Conservation (phyloP, 345 rosid species). For the Arabidopsis arenosa region DNA sequence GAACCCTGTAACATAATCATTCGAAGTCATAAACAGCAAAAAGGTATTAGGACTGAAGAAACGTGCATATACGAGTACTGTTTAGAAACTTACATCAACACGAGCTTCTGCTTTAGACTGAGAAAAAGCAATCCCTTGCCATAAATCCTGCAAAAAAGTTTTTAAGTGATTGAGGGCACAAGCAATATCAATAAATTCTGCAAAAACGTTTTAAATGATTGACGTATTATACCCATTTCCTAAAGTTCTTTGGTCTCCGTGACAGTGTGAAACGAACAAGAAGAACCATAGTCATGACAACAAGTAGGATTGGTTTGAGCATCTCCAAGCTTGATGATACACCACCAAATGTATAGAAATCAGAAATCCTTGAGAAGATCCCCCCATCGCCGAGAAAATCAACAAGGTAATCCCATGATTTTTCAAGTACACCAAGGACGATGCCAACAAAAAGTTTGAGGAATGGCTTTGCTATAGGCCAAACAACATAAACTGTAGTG, state of each 20-base stretch:
- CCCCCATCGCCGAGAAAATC: conserved; percentile 76
- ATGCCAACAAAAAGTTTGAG: conserved; percentile 65
- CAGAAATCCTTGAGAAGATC: conserved; percentile 61
- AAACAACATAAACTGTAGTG: conserved; percentile 72
- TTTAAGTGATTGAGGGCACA: conserved; percentile 24
- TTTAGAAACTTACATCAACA: conserved; percentile 76
- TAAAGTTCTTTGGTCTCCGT: conserved; percentile 93
- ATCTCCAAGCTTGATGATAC: conserved; percentile 77
- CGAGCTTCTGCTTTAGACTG: conserved; percentile 99
- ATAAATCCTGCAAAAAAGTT: conserved; percentile 66
- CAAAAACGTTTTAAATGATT: conserved; percentile 25
- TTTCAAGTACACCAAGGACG: conserved; percentile 61
- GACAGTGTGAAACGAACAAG: conserved; percentile 91
- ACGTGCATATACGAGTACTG: conserved; percentile 9
- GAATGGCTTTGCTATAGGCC: conserved; percentile 86
- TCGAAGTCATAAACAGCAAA: conserved; percentile 35
- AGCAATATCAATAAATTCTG: conserved; percentile 61
- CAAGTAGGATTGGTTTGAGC: conserved; percentile 73
- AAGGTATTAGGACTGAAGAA: conserved; percentile 9
- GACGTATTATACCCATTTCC: conserved; percentile 77
- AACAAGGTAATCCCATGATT: conserved; percentile 62
- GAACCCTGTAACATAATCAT: conserved; percentile 67
- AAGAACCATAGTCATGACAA: conserved; percentile 85
- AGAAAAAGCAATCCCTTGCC: conserved; percentile 98
- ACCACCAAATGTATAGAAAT: conserved; percentile 80